Evolutionary conservation across 345 rosid genomes (phyloP).

Genomic region (Angophora floribunda): DNA sequence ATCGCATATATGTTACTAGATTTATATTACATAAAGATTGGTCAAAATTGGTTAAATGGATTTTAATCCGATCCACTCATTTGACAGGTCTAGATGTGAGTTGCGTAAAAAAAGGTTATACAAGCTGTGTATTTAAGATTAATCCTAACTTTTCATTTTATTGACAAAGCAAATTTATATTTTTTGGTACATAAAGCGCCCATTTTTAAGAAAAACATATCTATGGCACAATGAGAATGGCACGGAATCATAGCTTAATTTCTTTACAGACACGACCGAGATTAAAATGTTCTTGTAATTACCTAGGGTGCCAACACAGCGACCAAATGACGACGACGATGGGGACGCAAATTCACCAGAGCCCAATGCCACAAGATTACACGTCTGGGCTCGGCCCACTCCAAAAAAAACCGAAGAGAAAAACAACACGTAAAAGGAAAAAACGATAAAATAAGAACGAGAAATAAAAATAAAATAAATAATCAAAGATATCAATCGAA

Average conservation of each 20-base stretch:
- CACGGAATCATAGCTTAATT: not conserved
- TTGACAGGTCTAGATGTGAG: not conserved
- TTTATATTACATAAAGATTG: too few species aligned
- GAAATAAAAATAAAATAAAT: not conserved
- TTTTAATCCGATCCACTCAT: accelerated
- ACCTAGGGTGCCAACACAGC: not conserved
- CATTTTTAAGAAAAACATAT: not conserved
- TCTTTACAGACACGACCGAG: not conserved
- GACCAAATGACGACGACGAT: not conserved
- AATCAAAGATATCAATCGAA: not conserved
- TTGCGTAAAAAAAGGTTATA: not conserved
- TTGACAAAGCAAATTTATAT: not conserved
- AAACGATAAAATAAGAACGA: not conserved
- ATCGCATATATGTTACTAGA: accelerated
- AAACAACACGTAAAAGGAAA: not conserved
- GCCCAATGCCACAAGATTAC: not conserved
- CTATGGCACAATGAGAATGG: not conserved
- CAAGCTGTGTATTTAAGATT: not conserved
- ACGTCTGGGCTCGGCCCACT: not conserved
- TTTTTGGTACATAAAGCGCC: not conserved
- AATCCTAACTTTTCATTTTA: not conserved
- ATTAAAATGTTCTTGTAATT: not conserved
- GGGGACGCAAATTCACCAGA: not conserved
- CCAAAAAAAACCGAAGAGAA: not conserved
- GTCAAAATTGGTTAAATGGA: accelerated